Evolutionary conservation across 129 eudicot species (phyloP), one percentile per base, ranked within the genome.

Genomic region (Apium graveolens): DNA sequence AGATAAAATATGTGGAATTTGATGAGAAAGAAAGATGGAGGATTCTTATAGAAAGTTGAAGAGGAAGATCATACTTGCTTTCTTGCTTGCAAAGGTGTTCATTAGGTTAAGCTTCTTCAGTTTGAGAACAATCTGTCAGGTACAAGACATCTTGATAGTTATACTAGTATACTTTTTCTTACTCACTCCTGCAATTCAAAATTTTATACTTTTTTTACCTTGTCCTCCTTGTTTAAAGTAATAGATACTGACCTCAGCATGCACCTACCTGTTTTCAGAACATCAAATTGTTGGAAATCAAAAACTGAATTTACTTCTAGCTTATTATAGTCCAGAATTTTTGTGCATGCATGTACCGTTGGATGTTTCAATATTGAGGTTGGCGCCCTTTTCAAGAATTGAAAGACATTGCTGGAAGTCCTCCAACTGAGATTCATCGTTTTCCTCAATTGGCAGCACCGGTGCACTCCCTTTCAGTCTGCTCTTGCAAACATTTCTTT

Each of bases 381-480:
- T 77, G 26, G 90, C 79, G 53, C 98, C 97, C 88, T 85, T 90
- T 65, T 87, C 88, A 42, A 95, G 88, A 68, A 83, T 76, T 16
- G 81, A 80, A 79, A 83, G 85, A 81, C 90, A 83, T 53, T 83
- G 86, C 57, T 90, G 92, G 70, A 86, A 88, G 77, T 91, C 88
- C 38, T 91, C 89, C 26, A 84, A 84, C 32, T 91, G 90, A 21
- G 41, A 70, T 71, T 86, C 86, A 81, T 74, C 76, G 65, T 78
- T 86, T 70, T 84, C 86, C 86, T 88, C 97, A 5, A 94, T 82
- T 32, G 97, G 97, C 75, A 94, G 82, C 78, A 94, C 87, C 16
- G 97, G 93, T 18, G 77, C 75, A 73, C 84, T 81, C 49, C 89
- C 82, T 71, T 82, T 91, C 41, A 91, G 79, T 81, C 85, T 86